phyloP scores from a whole-genome alignment of 192 early-diverging fungal genomes.

The Umbelopsis ramanniana region DNA sequence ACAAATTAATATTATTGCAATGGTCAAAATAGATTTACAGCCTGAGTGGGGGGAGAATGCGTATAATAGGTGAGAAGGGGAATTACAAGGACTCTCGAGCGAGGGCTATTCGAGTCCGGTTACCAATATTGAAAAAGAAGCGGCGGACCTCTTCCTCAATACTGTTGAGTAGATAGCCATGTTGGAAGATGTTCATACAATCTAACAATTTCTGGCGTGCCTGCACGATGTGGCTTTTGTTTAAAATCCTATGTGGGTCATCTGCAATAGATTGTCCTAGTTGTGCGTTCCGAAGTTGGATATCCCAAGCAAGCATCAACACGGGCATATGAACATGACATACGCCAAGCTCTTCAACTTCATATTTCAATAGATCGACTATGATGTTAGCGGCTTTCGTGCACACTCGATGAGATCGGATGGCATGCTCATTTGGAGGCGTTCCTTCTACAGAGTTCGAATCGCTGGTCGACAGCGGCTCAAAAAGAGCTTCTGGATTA shows the following conservation, averaged over 20 bases:
- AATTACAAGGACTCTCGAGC: not conserved
- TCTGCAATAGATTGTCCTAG: constrained; percentile 6
- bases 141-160: not conserved
- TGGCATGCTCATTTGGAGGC: constrained; percentile 4
- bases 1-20: not conserved
- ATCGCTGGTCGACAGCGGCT: not conserved
- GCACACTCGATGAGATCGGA: constrained; percentile 30
- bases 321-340: constrained; percentile 23
- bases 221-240: not conserved
- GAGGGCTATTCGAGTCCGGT: not conserved
- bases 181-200: not conserved
- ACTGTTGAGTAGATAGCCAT: constrained; percentile 7
- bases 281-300: constrained; percentile 23
- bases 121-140: not conserved
- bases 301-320: constrained; percentile 27
- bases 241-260: not conserved
- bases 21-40: not conserved
- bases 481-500: not conserved
- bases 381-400: constrained; percentile 20
- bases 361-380: constrained; percentile 24
- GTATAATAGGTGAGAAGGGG: not conserved
- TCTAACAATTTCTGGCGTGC: not conserved
- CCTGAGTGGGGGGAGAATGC: not conserved
- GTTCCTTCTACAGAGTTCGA: not conserved
- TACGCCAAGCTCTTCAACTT: constrained; percentile 8